Evolutionary conservation across 169 alveolate genomes (phyloP).

Genomic region (Plasmodium blacklocki): DNA sequence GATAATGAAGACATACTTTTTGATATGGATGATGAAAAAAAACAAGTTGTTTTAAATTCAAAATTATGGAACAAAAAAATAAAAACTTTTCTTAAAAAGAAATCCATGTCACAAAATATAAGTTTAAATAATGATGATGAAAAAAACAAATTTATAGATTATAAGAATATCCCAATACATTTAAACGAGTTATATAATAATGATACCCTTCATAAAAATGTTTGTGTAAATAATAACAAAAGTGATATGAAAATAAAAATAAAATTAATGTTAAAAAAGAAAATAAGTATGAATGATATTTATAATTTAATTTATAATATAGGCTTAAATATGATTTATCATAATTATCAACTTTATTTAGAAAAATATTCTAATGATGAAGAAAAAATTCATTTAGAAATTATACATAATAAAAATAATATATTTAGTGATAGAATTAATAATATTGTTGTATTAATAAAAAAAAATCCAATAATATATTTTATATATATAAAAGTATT

Average conservation of each 20-base stretch:
- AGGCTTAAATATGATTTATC: slow-evolving; percentile 39
- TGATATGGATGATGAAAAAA: slow-evolving; percentile 22
- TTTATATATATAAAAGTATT: slow-evolving; percentile 48
- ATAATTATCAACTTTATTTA: slow-evolving; percentile 11
- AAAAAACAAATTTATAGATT: slow-evolving; percentile 2
- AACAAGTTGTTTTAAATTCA: slow-evolving; percentile 33
- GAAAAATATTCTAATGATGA: slow-evolving; percentile 62
- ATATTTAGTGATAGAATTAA: slow-evolving; percentile 67
- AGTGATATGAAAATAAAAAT: neutral
- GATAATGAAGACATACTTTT: slow-evolving; percentile 22
- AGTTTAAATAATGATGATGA: slow-evolving; percentile 2
- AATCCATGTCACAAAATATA: neutral
- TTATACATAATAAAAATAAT: slow-evolving; percentile 53
- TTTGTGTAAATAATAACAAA: neutral
- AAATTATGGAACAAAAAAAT: slow-evolving; percentile 62
- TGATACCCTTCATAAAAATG: neutral
- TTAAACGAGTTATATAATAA: slow-evolving; percentile 27
- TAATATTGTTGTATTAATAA: slow-evolving; percentile 62
- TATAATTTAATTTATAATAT: slow-evolving; percentile 39
- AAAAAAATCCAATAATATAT: slow-evolving; percentile 63
- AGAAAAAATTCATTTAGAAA: slow-evolving; percentile 58
- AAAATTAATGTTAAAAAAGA: slow-evolving; percentile 29
- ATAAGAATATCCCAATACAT: slow-evolving; percentile 20
- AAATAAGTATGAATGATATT: slow-evolving; percentile 24
- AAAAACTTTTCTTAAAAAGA: slow-evolving; percentile 36